These are phyloP conservation scores for Verbascum thapsus DNA, from an alignment of 257 asterid species.

Conservation along the genomic window DNA sequence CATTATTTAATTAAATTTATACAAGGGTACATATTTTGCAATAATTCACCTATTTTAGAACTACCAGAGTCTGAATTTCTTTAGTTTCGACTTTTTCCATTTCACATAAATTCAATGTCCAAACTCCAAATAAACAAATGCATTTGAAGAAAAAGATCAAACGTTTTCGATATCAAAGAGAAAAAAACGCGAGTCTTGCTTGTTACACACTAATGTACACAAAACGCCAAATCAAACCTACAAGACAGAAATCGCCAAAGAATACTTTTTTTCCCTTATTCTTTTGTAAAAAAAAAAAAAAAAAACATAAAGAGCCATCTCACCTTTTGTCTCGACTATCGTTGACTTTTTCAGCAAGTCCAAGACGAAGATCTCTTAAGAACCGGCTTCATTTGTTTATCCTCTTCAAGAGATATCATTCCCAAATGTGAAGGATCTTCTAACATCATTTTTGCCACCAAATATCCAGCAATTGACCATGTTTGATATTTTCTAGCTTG, in stretches of 20 bases:
- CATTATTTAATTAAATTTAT: too few species aligned
- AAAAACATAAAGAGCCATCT: too few species aligned
- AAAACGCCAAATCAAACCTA: constrained; percentile 43
- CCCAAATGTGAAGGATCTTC: constrained; percentile 92
- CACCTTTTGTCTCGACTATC: constrained; percentile 34
- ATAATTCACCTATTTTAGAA: too few species aligned
- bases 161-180: constrained; percentile 32
- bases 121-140: not conserved
- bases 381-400: constrained; percentile 78
- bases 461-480: constrained; percentile 84
- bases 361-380: constrained; percentile 76
- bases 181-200: constrained; percentile 32
- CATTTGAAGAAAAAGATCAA: constrained; percentile 27
- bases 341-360: constrained; percentile 57
- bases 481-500: constrained; percentile 81
- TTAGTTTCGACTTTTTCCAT: too few species aligned
- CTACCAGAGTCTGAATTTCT: too few species aligned
- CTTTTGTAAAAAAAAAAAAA: constrained; percentile 28
- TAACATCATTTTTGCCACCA: constrained; percentile 75
- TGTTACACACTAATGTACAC: constrained; percentile 52
- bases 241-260: constrained; percentile 32
- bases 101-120: too few species aligned
- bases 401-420: constrained; percentile 82
- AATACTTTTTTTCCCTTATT: constrained; percentile 21
- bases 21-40: too few species aligned